Evolutionary conservation across 1,139 yeast species (phyloP).

Genomic region (Yamadazyma dushanensis): DNA sequence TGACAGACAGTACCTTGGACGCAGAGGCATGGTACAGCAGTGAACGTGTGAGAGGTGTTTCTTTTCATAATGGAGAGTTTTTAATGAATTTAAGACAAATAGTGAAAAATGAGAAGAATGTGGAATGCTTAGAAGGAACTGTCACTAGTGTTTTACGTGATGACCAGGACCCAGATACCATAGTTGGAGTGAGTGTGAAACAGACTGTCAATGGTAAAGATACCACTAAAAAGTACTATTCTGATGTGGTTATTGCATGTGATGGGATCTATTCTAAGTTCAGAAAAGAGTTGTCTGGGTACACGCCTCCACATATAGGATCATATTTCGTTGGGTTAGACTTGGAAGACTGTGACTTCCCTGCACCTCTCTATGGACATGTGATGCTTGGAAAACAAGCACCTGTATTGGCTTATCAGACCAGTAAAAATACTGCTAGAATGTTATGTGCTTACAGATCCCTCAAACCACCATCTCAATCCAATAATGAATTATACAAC

Average conservation of each 20-base stretch:
- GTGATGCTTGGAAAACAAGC: conserved; percentile 85
- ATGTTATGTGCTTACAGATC: conserved; percentile 87
- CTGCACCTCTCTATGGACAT: conserved; percentile 80
- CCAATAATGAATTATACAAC: conserved; percentile 55
- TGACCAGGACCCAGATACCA: conserved; percentile 49
- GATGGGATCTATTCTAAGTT: conserved; percentile 96
- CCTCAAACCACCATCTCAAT: conserved; percentile 65
- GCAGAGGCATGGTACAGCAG: conserved; percentile 58
- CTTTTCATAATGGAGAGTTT: conserved; percentile 92
- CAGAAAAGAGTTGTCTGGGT: conserved; percentile 65
- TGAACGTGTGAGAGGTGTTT: conserved; percentile 70
- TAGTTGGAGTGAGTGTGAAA: conserved; percentile 66
- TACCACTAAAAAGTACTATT: conserved; percentile 40
- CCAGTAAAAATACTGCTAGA: conserved; percentile 79
- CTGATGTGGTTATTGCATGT: conserved; percentile 72
- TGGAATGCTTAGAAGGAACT: conserved; percentile 78
- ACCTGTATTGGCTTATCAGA: conserved; percentile 86
- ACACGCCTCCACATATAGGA: conserved; percentile 63
- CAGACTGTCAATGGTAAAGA: conserved; percentile 14
- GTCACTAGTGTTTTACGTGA: conserved; percentile 62
- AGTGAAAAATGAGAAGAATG: conserved; percentile 67
- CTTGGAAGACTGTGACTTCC: conserved; percentile 68
- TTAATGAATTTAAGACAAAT: conserved; percentile 72
- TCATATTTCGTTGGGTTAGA: conserved; percentile 89
- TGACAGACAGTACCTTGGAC: conserved; percentile 49